Evolutionary conservation across 164 flowering plant genomes (phyloP), one percentile per base, ranked within the genome.

Genomic region (Platanus orientalis): DNA sequence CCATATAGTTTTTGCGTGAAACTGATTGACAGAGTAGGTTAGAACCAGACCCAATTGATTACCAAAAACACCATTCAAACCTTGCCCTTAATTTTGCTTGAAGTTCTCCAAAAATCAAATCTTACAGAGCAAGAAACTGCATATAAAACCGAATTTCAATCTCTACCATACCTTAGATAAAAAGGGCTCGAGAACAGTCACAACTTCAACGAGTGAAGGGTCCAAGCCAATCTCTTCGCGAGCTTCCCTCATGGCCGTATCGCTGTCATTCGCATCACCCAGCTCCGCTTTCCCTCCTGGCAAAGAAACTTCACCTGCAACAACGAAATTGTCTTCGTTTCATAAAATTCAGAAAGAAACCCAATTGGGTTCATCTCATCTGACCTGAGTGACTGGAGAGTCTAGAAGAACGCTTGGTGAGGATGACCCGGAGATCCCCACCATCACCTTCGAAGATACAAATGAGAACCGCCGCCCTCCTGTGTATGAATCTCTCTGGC

Each of bases 141-240:
- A n/a, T n/a, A n/a, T n/a, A n/a, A n/a, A n/a, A n/a, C n/a, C n/a
- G n/a, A n/a, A n/a, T n/a, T n/a, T n/a, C n/a, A n/a, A n/a, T n/a
- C n/a, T n/a, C 53, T 2, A 21, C 49, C 57, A 54, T 74, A 93
- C 98, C 98, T 90, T 89, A 52, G 94, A 81, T 53, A 85, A 66
- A 72, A 86, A 94, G 27, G 98, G 89, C 57, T 91, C 89, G 45
- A 94, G 90, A 60, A 72, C 69, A 58, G 93, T 75, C 4, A 89
- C 90, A 65, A 87, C 82, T 64, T 79, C 62, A 17, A 94, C 98
- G 56, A 84, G 86, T 6, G 90, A 81, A 63, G 95, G 95, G 36
- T 91, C 96, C 76, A 94, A 76, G 16, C 97, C 97, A 54, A 91
- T 94, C 77, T 94, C 98, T 75, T 94, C 98, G 26, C 83, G 70